phyloP scores from a whole-genome alignment of 192 early-diverging fungal genomes.

The Entomortierella lignicola region DNA sequence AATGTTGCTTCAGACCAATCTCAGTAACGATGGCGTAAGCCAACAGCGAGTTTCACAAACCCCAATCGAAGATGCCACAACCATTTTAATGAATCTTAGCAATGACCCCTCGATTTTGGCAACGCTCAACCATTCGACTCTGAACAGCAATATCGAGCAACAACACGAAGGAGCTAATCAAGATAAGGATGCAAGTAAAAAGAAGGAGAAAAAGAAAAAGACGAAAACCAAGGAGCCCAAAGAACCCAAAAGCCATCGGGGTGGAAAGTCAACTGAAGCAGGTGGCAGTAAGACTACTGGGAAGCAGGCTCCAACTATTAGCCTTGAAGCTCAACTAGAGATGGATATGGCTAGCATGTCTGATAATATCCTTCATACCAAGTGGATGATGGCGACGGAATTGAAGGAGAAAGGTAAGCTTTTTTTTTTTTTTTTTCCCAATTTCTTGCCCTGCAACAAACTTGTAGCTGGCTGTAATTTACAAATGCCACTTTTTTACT shows the following conservation, averaged over 20 bases:
- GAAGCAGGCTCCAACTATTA: not conserved
- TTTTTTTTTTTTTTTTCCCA: too few relatives aligned
- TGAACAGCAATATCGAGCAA: not conserved
- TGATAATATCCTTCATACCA: conserved; percentile 20
- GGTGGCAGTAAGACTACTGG: not conserved
- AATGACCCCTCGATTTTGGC: conserved; percentile 31
- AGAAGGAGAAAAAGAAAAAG: conserved; percentile 8
- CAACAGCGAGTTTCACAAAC: not conserved
- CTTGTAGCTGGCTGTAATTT: too few relatives aligned
- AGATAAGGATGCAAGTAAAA: not conserved
- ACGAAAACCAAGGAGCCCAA: conserved; percentile 11
- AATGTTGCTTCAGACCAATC: conserved; percentile 16
- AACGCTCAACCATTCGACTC: conserved; percentile 3
- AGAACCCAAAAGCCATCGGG: not conserved
- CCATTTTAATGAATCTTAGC: conserved; percentile 13
- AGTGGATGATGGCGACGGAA: conserved; percentile 31
- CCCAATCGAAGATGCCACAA: not conserved
- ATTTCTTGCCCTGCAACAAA: too few relatives aligned
- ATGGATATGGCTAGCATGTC: not conserved
- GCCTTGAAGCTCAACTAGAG: conserved; percentile 21
- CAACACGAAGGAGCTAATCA: not conserved
- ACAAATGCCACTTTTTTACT: not conserved
- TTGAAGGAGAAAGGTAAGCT: conserved; percentile 37
- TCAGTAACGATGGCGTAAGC: too few relatives aligned
- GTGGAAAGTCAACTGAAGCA: not conserved